phyloP scores from a whole-genome alignment of 2,329 filamentous ascomycete species.

The Anthostomella pinea region DNA sequence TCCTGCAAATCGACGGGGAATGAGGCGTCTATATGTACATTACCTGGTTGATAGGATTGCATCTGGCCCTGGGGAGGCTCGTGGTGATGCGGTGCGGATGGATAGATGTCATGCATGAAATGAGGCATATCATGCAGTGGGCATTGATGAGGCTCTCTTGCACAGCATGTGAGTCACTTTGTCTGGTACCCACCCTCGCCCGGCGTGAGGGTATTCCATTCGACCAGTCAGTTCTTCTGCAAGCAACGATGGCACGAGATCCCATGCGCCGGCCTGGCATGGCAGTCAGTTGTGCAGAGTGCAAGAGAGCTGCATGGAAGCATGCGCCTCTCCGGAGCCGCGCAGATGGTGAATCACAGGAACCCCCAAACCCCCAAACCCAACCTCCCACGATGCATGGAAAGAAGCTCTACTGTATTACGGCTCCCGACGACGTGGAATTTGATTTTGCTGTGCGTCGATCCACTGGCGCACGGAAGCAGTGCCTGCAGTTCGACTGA shows the following conservation, averaged over 20 bases:
- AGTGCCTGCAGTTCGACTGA: conserved; percentile 17
- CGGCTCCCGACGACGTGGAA: conserved; percentile 23
- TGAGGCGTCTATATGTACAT: background rate
- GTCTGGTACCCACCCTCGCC: conserved; percentile 26
- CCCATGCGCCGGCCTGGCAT: conserved; percentile 21
- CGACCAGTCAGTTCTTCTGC: conserved; percentile 6
- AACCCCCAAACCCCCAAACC: too few species aligned
- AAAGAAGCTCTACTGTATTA: too few species aligned
- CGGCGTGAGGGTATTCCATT: conserved; percentile 20
- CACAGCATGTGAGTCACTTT: conserved; percentile 23
- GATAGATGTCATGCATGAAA: conserved; percentile 31
- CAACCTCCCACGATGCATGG: too few species aligned
- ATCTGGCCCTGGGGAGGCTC: conserved; percentile 13
- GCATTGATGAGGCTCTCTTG: conserved; percentile 31
- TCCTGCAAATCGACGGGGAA: too few species aligned
- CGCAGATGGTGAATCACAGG: conserved; percentile 20
- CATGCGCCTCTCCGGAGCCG: conserved; percentile 27
- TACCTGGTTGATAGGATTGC: background rate
- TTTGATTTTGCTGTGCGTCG: conserved; percentile 22
- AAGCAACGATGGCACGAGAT: conserved; percentile 32
- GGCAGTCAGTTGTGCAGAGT: too few species aligned
- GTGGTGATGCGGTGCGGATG: conserved; percentile 17
- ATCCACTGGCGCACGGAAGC: conserved; percentile 22
- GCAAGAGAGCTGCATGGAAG: conserved; percentile 27
- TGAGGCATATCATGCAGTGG: conserved; percentile 28